Percentiles rank a stretch among this genome's conserved stretches.
phyloP scores from a whole-genome alignment of 129 eudicot genomes.

The Artemisia argyi region DNA sequence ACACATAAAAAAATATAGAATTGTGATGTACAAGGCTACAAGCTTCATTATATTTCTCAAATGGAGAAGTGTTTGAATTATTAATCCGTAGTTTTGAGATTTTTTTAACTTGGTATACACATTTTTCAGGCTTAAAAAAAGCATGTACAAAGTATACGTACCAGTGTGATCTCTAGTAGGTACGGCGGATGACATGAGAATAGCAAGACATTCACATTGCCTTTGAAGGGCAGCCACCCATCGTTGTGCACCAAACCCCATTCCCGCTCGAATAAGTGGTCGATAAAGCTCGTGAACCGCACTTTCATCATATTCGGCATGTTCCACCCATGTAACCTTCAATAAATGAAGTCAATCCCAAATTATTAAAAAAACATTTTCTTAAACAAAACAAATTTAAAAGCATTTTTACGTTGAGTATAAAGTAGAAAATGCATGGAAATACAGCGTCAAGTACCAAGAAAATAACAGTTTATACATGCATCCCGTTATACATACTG shows the following conservation, averaged over 20 bases:
- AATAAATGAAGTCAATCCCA: constrained; percentile 11
- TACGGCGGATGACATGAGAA: constrained; percentile 79
- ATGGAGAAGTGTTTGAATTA: no score
- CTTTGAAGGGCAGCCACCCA: constrained; percentile 95
- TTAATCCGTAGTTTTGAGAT: no score
- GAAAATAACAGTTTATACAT: neutral
- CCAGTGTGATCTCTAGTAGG: constrained; percentile 67
- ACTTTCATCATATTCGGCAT: constrained; percentile 82
- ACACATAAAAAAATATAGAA: neutral
- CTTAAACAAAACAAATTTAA: no score
- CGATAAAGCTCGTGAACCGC: constrained; percentile 81
- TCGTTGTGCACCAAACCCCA: constrained; percentile 97
- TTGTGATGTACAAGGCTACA: neutral
- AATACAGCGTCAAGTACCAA: neutral
- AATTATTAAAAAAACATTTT: neutral
- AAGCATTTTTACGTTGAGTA: neutral
- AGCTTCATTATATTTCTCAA: neutral
- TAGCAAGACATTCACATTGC: constrained; percentile 94
- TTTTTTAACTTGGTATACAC: no score
- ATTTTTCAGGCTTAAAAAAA: no score
- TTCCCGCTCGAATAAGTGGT: constrained; percentile 68
- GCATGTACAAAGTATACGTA: constrained; percentile 13
- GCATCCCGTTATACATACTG: neutral
- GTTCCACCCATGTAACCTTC: constrained; percentile 99
- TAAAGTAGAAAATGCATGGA: neutral